Conservation (phyloP, 441 rosid genomes). For the Populus hybrid region DNA sequence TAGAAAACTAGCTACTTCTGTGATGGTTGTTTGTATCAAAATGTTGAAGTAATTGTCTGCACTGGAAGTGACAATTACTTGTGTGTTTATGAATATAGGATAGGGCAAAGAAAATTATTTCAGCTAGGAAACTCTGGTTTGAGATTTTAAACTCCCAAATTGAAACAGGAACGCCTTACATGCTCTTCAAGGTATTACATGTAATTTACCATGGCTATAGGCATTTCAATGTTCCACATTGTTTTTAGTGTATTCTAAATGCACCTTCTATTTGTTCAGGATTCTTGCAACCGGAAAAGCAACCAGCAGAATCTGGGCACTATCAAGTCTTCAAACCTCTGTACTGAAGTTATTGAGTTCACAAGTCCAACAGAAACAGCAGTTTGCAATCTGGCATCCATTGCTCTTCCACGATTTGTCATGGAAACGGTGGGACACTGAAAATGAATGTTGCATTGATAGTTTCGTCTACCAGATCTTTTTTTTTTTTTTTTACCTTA, state of each 20-base stretch:
- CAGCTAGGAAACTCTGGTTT: constrained; percentile 66
- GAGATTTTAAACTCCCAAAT: constrained; percentile 68
- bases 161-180: constrained; percentile 81
- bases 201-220: not conserved
- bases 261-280: constrained; percentile 50
- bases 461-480: not conserved
- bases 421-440: constrained; percentile 55
- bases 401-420: constrained; percentile 77
- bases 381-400: constrained; percentile 89
- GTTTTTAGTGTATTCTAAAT: constrained; percentile 53
- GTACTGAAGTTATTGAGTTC: constrained; percentile 84
- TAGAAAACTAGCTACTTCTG: constrained; percentile 1
- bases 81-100: constrained; percentile 32
- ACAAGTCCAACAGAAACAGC: constrained; percentile 91
- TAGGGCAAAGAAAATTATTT: constrained; percentile 60
- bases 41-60: not conserved
- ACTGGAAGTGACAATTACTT: not conserved
- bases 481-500: not conserved
- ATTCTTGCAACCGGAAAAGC: constrained; percentile 80
- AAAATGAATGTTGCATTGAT: constrained; percentile 4
- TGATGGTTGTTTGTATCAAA: constrained; percentile 1
- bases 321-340: constrained; percentile 81
- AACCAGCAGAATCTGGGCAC: constrained; percentile 98
- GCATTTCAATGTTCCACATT: constrained; percentile 12
- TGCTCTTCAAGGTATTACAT: constrained; percentile 60